A percentile compares a stretch with the other conserved stretches of the same genome.
These are phyloP conservation scores for Dactylella cylindrospora DNA, from an alignment of 2,329 filamentous ascomycete genomes.

Conservation along the genomic window DNA sequence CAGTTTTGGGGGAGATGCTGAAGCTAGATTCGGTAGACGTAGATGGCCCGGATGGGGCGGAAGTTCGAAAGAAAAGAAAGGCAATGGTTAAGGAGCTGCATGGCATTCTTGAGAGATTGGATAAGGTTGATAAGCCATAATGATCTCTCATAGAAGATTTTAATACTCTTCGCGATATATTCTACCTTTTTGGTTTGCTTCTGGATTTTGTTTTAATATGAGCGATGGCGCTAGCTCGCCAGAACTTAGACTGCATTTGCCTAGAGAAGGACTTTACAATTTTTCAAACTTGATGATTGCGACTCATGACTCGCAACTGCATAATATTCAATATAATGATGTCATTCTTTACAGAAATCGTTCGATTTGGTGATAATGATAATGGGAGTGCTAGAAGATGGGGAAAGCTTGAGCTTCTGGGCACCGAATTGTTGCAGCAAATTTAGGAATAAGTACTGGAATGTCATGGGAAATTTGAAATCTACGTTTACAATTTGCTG, in stretches of 20 bases:
- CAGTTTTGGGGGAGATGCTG: conserved; percentile 71
- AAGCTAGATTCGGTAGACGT: conserved; percentile 77
- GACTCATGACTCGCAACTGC: too few species aligned
- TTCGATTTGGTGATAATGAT: too few species aligned
- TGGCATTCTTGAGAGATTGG: conserved; percentile 65
- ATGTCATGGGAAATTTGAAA: too few species aligned
- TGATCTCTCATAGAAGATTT: conserved; percentile 2
- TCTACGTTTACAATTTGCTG: too few species aligned
- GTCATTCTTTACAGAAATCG: too few species aligned
- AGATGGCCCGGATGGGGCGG: conserved; percentile 61
- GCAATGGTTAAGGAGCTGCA: conserved; percentile 73
- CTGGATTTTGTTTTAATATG: neutral
- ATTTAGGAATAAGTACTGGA: too few species aligned
- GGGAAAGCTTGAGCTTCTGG: too few species aligned
- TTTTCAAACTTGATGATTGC: too few species aligned
- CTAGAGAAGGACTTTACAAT: too few species aligned
- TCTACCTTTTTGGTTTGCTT: neutral
- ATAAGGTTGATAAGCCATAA: conserved; percentile 53
- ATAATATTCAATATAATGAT: too few species aligned
- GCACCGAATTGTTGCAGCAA: too few species aligned
- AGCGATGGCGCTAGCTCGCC: neutral
- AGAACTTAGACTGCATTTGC: neutral
- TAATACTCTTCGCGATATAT: neutral
- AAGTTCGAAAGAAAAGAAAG: conserved; percentile 67
- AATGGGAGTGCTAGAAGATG: too few species aligned